Evolutionary conservation across 2,329 filamentous ascomycete genomes (phyloP).

Genomic region (Davidsoniella neocaledoniae): DNA sequence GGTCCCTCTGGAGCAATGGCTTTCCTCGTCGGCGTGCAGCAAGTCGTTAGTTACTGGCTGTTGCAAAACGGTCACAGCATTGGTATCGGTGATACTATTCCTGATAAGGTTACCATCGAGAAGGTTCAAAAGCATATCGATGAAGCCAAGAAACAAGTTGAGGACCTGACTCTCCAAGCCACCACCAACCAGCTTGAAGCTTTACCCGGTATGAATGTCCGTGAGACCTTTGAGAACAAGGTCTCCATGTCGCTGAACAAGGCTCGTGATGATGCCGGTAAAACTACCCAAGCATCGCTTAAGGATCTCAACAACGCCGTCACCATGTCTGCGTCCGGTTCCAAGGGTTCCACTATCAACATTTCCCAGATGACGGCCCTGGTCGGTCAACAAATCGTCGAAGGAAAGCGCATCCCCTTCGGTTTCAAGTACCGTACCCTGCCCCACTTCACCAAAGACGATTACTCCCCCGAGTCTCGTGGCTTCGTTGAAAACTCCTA

Average conservation of each 20-base stretch:
- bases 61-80: conserved; percentile 94
- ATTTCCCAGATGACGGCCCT: conserved; percentile 99
- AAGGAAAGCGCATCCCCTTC: conserved; percentile 97
- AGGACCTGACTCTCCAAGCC: conserved; percentile 55
- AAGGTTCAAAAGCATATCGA: conserved; percentile 72
- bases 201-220: conserved; percentile 94
- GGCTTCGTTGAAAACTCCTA: conserved; percentile 99
- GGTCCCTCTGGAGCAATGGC: conserved; percentile 72
- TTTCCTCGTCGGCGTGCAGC: conserved; percentile 91
- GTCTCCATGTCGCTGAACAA: conserved; percentile 88
- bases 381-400: conserved; percentile 94
- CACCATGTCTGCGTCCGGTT: conserved; percentile 89
- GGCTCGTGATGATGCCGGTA: conserved; percentile 92
- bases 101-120: conserved; percentile 67
- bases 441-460: conserved; percentile 97
- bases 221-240: conserved; percentile 95
- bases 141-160: conserved; percentile 66
- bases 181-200: conserved; percentile 79
- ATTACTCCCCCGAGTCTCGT: conserved; percentile 91
- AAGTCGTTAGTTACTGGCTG: conserved; percentile 93
- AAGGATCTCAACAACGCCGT: conserved; percentile 95
- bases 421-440: conserved; percentile 97
- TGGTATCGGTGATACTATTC: conserved; percentile 95
- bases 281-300: conserved; percentile 74
- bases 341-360: conserved; percentile 97